Evolutionary conservation across 2,329 filamentous ascomycete species (phyloP), one percentile per base, ranked within the genome.

Genomic region (Coleophoma crateriformis): DNA sequence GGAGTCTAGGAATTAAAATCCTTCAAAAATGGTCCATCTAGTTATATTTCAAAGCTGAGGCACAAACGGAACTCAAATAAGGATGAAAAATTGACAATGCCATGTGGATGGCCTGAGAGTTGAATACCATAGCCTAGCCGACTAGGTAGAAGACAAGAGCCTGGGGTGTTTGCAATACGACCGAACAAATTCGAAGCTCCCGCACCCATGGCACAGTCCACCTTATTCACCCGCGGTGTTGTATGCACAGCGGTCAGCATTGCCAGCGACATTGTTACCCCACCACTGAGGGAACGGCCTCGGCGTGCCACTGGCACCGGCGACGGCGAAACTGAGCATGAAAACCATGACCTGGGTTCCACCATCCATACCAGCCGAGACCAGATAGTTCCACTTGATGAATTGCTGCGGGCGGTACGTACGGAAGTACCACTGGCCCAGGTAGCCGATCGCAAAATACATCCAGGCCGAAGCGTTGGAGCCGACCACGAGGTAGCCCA

Each of bases 401-500:
- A 68, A 70, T 34, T 38, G 17, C 7, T 46, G 14, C 10, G 45
- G 45, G 14, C 15, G 33, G 34, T 46, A 39, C 2, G 19, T 75
- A 61, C 68, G 57, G n/a, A 71, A 56, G 46, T 62, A 72, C 34
- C 60, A 63, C 47, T 71, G 66, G 10, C 54, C 34, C 32, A 66
- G 61, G 50, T 69, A 62, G 7, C 68, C 69, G n/a, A 66, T 53
- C 0, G 56, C 57, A 47, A 70, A 68, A 33, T 62, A 68, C 0
- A 58, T 58, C 32, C 62, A 47, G 14, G 71, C 58, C 10, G 66
- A 67, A 7, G 66, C 62, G 57, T 72, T 71, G 55, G 70, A 68
- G 3, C 71, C 73, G 33, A 74, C 68, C 37, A 64, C 72, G 4
- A 75, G 61, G 52, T 65, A 69, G 27, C 71, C 69, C 48, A 71